Evolutionary conservation across 2,329 filamentous ascomycete species (phyloP).

Genomic region (Dactylellina haptotyla): DNA sequence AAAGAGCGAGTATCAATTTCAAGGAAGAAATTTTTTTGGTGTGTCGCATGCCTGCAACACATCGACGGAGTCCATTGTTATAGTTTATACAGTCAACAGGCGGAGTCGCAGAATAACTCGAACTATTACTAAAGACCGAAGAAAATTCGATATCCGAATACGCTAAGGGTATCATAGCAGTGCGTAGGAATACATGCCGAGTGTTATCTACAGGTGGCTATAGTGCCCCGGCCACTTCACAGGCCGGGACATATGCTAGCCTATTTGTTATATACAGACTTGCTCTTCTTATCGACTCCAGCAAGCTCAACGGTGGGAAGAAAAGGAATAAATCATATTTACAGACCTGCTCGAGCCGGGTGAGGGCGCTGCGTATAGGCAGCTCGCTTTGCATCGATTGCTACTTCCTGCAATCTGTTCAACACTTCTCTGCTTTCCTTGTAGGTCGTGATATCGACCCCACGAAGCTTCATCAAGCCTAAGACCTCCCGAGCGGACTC

Average conservation of each 20-base stretch:
- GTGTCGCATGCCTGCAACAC: slow-evolving; percentile 17
- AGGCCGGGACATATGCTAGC: too few relatives aligned
- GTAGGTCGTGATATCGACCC: slow-evolving; percentile 9
- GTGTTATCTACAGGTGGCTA: too few relatives aligned
- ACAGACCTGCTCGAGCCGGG: too few relatives aligned
- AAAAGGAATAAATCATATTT: too few relatives aligned
- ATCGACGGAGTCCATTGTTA: neutral
- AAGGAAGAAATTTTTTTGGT: neutral
- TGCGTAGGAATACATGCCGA: neutral
- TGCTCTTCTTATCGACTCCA: too few relatives aligned
- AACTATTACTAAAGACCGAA: neutral
- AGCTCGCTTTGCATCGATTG: neutral
- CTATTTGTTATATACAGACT: too few relatives aligned
- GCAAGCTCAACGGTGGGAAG: too few relatives aligned
- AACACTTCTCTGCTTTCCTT: slow-evolving; percentile 13
- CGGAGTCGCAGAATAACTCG: too few relatives aligned
- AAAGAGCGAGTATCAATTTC: neutral
- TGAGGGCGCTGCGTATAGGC: too few relatives aligned
- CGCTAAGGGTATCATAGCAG: neutral
- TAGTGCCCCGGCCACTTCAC: too few relatives aligned
- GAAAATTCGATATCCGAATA: neutral
- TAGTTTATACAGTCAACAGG: too few relatives aligned
- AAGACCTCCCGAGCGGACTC: slow-evolving; percentile 10
- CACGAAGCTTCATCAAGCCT: slow-evolving; percentile 3
- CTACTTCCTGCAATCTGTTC: slow-evolving; percentile 13